These are phyloP conservation scores for Malus hybrid DNA, from an alignment of 331 rosid species.

Conservation along the genomic window DNA sequence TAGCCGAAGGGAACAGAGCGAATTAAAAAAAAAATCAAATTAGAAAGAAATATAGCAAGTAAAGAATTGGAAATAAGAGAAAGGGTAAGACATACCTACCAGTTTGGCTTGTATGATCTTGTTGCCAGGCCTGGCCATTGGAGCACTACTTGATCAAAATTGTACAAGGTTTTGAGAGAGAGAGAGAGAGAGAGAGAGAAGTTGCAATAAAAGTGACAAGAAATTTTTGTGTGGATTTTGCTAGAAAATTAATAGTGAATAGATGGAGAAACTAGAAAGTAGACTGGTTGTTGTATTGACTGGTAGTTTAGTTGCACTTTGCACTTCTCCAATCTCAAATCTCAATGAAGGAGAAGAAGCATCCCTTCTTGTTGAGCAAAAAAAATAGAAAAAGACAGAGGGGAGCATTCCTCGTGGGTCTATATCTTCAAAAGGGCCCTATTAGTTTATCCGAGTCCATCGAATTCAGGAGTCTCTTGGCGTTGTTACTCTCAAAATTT, in stretches of 20 bases:
- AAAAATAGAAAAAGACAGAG: not conserved
- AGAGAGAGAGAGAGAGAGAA: not conserved
- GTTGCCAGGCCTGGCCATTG: slow-evolving; percentile 58
- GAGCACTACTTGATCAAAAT: slow-evolving; percentile 7
- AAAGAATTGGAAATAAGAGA: not conserved
- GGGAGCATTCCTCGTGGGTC: too few relatives aligned
- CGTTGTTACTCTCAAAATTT: too few relatives aligned
- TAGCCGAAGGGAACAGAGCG: not conserved
- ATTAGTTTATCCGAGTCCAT: not conserved
- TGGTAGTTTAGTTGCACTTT: not conserved
- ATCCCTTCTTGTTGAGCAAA: not conserved
- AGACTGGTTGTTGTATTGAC: slow-evolving; percentile 41
- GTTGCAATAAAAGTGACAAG: not conserved
- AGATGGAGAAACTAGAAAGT: not conserved
- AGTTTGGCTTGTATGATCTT: slow-evolving; percentile 73
- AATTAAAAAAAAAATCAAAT: too few relatives aligned
- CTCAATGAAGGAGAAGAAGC: not conserved
- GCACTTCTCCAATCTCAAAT: not conserved
- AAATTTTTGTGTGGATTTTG: not conserved
- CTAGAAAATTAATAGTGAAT: not conserved
- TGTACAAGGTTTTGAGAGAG: not conserved
- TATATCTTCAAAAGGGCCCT: too few relatives aligned
- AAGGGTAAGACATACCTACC: slow-evolving; percentile 72
- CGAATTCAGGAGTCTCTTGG: not conserved
- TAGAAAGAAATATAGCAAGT: not conserved